Percentiles rank a stretch among this genome's conserved stretches.
Conservation (phyloP, 2,329 filamentous ascomycete species). For the Trichoderma polysporum region DNA sequence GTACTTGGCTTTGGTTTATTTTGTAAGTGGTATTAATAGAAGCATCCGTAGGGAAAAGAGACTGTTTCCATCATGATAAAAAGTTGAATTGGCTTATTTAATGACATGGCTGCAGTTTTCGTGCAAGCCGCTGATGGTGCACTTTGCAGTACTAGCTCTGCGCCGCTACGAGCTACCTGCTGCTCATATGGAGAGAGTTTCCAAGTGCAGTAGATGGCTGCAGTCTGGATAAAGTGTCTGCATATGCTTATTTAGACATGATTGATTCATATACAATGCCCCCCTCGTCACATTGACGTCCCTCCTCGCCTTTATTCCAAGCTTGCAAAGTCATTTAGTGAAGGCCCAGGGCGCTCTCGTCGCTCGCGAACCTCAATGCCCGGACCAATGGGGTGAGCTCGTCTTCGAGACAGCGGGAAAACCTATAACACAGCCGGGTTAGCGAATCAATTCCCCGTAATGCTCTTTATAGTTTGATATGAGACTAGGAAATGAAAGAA, state of each 20-base stretch:
- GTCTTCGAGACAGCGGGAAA: constrained; percentile 60
- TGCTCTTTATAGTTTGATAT: neutral
- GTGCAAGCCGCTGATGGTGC: neutral
- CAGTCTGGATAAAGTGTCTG: neutral
- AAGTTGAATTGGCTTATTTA: neutral
- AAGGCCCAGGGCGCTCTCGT: constrained; percentile 55
- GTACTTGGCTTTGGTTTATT: neutral
- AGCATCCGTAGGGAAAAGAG: neutral
- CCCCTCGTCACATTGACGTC: neutral
- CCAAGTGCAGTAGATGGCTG: neutral
- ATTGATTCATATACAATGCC: constrained; percentile 7
- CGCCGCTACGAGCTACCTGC: neutral
- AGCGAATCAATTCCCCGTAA: neutral
- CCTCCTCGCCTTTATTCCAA: constrained; percentile 56
- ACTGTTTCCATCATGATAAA: too few species aligned
- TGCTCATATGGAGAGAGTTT: neutral
- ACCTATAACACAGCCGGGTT: constrained; percentile 41
- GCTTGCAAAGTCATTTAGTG: constrained; percentile 65
- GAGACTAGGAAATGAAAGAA: neutral
- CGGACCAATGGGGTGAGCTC: constrained; percentile 68
- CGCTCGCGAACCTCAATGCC: constrained; percentile 78
- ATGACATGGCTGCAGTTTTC: neutral
- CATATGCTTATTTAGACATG: constrained; percentile 5
- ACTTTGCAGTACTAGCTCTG: neutral
- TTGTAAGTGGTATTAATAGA: too few species aligned